Percentiles rank a stretch among this genome's conserved stretches.
Conservation (phyloP, 768 basidiomycete species). For the Russula brevipes region DNA sequence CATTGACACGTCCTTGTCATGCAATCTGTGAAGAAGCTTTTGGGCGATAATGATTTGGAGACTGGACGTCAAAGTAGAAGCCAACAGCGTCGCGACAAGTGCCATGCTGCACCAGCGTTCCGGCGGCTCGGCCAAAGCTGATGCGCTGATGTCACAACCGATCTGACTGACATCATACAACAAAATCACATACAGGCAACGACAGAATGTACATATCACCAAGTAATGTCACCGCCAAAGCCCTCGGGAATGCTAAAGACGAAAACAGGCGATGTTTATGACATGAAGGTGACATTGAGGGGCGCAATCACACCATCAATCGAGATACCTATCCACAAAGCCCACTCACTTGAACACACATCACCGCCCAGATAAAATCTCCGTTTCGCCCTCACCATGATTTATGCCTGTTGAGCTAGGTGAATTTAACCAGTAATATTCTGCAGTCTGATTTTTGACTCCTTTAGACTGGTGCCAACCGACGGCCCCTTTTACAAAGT, state of each 20-base stretch:
- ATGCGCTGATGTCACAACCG: no score
- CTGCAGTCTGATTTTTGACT: constrained; percentile 40
- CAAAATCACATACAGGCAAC: no score
- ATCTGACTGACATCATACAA: no score
- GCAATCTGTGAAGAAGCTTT: no score
- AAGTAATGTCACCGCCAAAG: neutral
- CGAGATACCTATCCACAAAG: constrained; percentile 13
- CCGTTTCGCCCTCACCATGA: constrained; percentile 36
- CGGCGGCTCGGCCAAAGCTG: no score
- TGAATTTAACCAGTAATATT: constrained; percentile 49
- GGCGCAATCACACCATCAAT: constrained; percentile 18
- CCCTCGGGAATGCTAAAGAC: neutral
- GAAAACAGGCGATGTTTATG: neutral
- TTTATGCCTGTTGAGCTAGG: constrained; percentile 49
- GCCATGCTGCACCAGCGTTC: no score
- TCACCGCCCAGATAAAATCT: neutral
- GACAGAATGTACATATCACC: no score
- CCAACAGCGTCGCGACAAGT: no score
- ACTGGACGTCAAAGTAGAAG: no score
- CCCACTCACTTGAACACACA: neutral
- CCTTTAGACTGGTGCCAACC: constrained; percentile 6
- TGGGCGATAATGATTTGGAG: no score
- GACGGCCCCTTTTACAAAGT: constrained; percentile 9
- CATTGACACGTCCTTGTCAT: neutral
- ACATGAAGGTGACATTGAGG: constrained; percentile 20